A percentile compares a stretch with the other conserved stretches of the same genome.
These are phyloP conservation scores for Rhododendron ferrugineum DNA, from an alignment of 148 eudicot species.

Conservation along the genomic window DNA sequence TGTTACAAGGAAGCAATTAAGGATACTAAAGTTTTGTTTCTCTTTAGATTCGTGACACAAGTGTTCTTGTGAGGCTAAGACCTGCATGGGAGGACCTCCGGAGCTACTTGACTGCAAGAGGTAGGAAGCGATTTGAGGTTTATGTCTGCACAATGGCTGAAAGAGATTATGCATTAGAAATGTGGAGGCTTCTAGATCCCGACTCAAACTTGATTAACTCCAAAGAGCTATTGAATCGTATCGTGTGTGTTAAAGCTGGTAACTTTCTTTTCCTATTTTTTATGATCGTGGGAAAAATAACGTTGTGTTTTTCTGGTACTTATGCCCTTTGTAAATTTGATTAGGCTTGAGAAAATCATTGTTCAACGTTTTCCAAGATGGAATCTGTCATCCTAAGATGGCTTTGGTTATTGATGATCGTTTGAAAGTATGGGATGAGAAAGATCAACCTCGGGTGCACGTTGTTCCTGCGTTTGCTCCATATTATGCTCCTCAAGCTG, in stretches of 20 bases:
- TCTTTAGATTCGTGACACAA: slow-evolving; percentile 90
- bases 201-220: slow-evolving; percentile 78
- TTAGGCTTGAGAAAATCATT: slow-evolving; percentile 82
- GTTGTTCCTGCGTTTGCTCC: slow-evolving; percentile 99
- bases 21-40: background rate
- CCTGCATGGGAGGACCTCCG: slow-evolving; percentile 99
- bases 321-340: background rate
- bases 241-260: slow-evolving; percentile 96
- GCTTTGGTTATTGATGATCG: slow-evolving; percentile 99
- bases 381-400: slow-evolving; percentile 95
- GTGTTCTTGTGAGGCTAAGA: slow-evolving; percentile 97
- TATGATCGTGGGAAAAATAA: background rate
- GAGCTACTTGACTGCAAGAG: slow-evolving; percentile 92
- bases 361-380: slow-evolving; percentile 84
- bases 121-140: slow-evolving; percentile 97
- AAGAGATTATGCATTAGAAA: slow-evolving; percentile 99
- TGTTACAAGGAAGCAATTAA: background rate
- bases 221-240: slow-evolving; percentile 73
- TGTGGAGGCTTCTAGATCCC: slow-evolving; percentile 99
- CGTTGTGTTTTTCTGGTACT: background rate
- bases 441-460: slow-evolving; percentile 95
- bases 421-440: slow-evolving; percentile 93
- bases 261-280: slow-evolving; percentile 16
- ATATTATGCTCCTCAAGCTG: slow-evolving; percentile 98
- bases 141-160: slow-evolving; percentile 99